phyloP scores from a whole-genome alignment of 106 monocot species.

The Ottelia alismoides region DNA sequence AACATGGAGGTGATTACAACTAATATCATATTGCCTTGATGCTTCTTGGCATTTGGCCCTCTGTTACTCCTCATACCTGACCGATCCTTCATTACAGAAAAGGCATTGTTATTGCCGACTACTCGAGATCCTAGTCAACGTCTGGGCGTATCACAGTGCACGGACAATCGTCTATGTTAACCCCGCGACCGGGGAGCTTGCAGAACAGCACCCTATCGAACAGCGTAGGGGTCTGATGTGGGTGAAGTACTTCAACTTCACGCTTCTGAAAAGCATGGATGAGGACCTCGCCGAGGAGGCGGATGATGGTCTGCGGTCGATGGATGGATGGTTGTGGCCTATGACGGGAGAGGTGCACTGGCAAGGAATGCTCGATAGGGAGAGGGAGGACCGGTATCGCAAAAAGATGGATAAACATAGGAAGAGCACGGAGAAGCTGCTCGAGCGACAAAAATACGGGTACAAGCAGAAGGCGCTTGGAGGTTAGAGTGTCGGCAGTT shows the following conservation, averaged over 20 bases:
- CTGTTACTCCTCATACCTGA: too few relatives aligned
- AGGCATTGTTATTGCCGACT: slow-evolving; percentile 79
- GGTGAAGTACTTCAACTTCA: slow-evolving; percentile 54
- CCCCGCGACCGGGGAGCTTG: slow-evolving; percentile 43
- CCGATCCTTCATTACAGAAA: slow-evolving; percentile 56
- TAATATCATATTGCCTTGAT: too few relatives aligned
- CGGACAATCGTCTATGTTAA: slow-evolving; percentile 74
- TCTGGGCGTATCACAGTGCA: slow-evolving; percentile 94
- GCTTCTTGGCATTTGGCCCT: too few relatives aligned
- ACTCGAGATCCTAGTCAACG: slow-evolving; percentile 72
- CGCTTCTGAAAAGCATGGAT: slow-evolving; percentile 84
- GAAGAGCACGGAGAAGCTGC: slow-evolving; percentile 54
- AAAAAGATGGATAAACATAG: slow-evolving; percentile 78
- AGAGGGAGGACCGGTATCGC: slow-evolving; percentile 73
- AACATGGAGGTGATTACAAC: slow-evolving; percentile 74
- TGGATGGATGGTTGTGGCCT: slow-evolving; percentile 61
- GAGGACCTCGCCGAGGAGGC: slow-evolving; percentile 92
- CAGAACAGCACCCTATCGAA: slow-evolving; percentile 58
- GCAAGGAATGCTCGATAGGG: slow-evolving; percentile 54
- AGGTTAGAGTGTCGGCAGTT: slow-evolving; percentile 1
- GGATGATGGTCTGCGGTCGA: slow-evolving; percentile 38
- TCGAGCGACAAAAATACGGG: slow-evolving; percentile 77
- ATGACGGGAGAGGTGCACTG: slow-evolving; percentile 82
- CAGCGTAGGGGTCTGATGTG: slow-evolving; percentile 56
- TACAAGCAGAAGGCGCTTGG: slow-evolving; percentile 82